Base-by-base conservation (phyloP, 495 filamentous ascomycete species). In the Monascus purpureus region DNA sequence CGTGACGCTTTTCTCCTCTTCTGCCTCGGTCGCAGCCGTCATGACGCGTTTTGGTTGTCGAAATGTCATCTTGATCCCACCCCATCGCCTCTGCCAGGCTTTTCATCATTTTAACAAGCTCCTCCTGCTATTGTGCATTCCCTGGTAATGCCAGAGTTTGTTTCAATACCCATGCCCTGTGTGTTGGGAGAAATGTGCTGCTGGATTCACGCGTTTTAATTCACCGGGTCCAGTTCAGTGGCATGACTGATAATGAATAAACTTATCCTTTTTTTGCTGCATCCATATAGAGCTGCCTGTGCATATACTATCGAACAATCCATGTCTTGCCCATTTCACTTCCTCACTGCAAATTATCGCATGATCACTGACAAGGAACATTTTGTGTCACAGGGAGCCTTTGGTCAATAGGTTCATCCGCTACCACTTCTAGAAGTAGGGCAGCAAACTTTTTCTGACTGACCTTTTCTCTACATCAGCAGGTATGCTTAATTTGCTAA, bases 21-120 rank as follows among this genome's bases (percentile, higher is more conserved):
- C 54, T 36, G 38, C 43, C 20, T 40, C 51, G 45, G 48, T 58
- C 49, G 47, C 50, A 42, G 28, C 41, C 32, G 38, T 32, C 45
- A 46, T 50, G 50, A 57, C 49, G 49, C 49, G 54, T 46, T 29
- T 43, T 14, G 43, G 38, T 43, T 49, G 39, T 34, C 30, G 28
- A 31, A 36, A 33, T 29, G 4, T 12, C 27, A 14, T 16, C 27
- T 15, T 29, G 3, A 4, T 16, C 14, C 6, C 11, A 7, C 14
- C 9, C 14, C 15, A 14, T 16, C 16, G 27, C 2, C 8, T 15
- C 13, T 29, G 27, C n/a, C 12, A 11, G 7, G 12, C 27, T 29
- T 17, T 29, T 11, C 12, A 27, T 27, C n/a, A 27, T 27, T 13
- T 4, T 13, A n/a, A n/a, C n/a, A n/a, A n/a, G n/a, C n/a, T n/a